A percentile compares a stretch with the other conserved stretches of the same genome.
Conservation (phyloP, 106 monocot species). For the Allium cepa region DNA sequence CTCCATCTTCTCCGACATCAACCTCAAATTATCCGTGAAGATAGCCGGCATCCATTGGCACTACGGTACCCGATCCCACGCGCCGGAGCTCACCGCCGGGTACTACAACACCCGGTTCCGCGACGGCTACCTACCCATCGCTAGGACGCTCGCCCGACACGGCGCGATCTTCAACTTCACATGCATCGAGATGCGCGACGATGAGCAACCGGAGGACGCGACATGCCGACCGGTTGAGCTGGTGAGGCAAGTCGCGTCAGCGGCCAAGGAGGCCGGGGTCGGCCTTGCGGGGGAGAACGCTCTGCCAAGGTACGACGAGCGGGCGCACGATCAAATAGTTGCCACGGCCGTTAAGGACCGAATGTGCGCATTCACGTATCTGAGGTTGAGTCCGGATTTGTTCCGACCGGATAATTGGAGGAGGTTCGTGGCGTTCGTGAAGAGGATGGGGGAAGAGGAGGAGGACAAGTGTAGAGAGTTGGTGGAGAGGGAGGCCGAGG, state of each 20-base stretch:
- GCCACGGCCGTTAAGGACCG: constrained; percentile 17
- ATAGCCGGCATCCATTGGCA: constrained; percentile 97
- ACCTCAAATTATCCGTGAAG: constrained; percentile 71
- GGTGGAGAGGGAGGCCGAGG: constrained; percentile 35
- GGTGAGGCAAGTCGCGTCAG: constrained; percentile 59
- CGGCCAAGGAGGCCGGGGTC: constrained; percentile 48
- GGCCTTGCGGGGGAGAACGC: constrained; percentile 89
- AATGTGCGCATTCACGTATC: constrained; percentile 78
- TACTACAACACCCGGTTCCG: constrained; percentile 81
- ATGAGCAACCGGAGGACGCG: constrained; percentile 79
- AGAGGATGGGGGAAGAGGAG: constrained; percentile 44
- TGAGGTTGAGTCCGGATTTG: constrained; percentile 54
- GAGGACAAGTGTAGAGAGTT: constrained; percentile 23
- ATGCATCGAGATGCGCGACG: constrained; percentile 78
- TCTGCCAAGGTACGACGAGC: constrained; percentile 67
- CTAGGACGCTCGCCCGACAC: constrained; percentile 56
- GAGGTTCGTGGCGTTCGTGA: constrained; percentile 59
- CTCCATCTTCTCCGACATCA: constrained; percentile 29
- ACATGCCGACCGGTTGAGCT: constrained; percentile 70
- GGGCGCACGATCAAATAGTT: constrained; percentile 58
- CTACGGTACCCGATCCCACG: constrained; percentile 83
- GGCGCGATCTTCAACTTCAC: constrained; percentile 92
- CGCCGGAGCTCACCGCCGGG: constrained; percentile 86
- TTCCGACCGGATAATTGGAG: constrained; percentile 67
- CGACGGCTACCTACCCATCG: constrained; percentile 76